Conservation (phyloP, 441 rosid genomes). For the Aleurites moluccanus region DNA sequence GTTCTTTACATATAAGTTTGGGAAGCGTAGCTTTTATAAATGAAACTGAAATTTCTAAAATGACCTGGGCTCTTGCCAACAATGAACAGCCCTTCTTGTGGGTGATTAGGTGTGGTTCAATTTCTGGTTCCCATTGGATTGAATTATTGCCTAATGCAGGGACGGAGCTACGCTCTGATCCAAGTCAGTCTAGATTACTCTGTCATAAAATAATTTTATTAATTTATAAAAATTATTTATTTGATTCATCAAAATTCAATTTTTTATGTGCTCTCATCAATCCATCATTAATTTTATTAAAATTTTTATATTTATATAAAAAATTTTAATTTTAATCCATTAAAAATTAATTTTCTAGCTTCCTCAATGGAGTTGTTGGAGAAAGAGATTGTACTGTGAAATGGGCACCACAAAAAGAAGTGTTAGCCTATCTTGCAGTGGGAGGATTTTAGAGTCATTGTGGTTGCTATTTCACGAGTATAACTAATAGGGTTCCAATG, state of each 20-base stretch:
- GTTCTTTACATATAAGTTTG: constrained; percentile 25
- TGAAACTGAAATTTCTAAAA: constrained; percentile 36
- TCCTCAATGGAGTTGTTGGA: background rate
- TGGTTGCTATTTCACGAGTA: constrained; percentile 65
- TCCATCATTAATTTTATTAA: too few species aligned
- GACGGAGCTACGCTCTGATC: too few species aligned
- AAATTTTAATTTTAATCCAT: too few species aligned
- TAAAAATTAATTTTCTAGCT: too few species aligned
- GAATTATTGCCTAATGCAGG: constrained; percentile 40
- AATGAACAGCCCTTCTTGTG: constrained; percentile 49
- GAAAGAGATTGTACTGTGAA: constrained; percentile 37
- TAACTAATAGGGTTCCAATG: constrained; percentile 50
- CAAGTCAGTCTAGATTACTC: too few species aligned
- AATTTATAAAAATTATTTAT: constrained; percentile 33
- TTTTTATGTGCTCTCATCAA: too few species aligned
- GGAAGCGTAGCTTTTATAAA: constrained; percentile 49
- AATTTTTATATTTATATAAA: too few species aligned
- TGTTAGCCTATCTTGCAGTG: constrained; percentile 42
- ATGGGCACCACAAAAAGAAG: constrained; percentile 55
- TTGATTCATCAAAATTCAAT: too few species aligned
- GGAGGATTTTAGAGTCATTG: constrained; percentile 56
- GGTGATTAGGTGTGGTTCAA: constrained; percentile 48
- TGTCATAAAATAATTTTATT: too few species aligned
- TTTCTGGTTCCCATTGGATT: constrained; percentile 19
- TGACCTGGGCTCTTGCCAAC: constrained; percentile 52